Base-by-base conservation (phyloP, 164 flowering plant species). In the Kingdonia uniflora region DNA sequence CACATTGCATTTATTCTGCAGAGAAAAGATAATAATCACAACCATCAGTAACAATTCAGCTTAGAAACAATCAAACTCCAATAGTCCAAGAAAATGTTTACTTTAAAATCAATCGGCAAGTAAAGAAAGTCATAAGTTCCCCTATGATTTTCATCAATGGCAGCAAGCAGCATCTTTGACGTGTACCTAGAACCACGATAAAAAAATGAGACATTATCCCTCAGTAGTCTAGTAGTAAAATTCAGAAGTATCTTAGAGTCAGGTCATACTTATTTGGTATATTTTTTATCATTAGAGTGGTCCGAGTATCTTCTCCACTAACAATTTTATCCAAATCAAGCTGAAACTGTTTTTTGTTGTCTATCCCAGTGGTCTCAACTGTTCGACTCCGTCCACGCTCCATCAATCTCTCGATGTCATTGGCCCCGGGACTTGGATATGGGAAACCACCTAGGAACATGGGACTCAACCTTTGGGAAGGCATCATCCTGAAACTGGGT, bases 31-130 rank as follows among this genome's bases (percentile, higher is more conserved):
- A 41, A 57, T 20, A 42, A 41, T 23, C 33, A 58, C 46, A 48
- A 46, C 19, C 51, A 47, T 70, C 51, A 72, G 60, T 39, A 22
- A 26, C 57, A 55, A 56, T 42, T 48, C 16, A 19, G 59, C 23
- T 26, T 2, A 8, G 49, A n/a, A 17, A 40, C 41, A 59, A 16
- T 51, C 29, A 20, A 16, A 25, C 24, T 26, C 0, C 38, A 52
- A 49, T 19, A 16, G 17, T 21, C 13, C 43, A 19, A 19, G 11
- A 14, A 35, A 19, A 29, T 0, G 56, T 13, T 59, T 77, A 90
- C 97, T 95, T 91, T 91, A 62, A 91, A 91, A 64, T 90, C 97
- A 66, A 90, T 90, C n/a, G 97, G 97, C 78, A 90, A 64, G 68
- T 90, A 90, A 11, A 90, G 75, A 61, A 90, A 90, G 71, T 90